A percentile compares a stretch with the other conserved stretches of the same genome.
Evolutionary conservation across 2,329 filamentous ascomycete genomes (phyloP).

Genomic region (Cyphellophora attinorum): DNA sequence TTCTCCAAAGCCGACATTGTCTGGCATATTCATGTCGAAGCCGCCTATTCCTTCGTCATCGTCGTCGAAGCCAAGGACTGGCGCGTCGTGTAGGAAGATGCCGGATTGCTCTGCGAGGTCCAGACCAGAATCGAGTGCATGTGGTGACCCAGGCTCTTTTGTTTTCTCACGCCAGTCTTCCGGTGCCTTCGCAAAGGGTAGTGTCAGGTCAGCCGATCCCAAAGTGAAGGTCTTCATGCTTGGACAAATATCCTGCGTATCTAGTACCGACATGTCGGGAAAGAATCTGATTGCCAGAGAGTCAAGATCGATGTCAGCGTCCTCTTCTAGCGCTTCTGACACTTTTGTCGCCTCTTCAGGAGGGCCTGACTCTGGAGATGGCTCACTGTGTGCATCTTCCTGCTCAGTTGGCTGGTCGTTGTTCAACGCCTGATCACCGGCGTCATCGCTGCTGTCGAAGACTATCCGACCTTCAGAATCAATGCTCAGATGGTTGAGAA

Average conservation of each 20-base stretch:
- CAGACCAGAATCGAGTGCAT: conserved; percentile 17
- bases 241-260: conserved; percentile 85
- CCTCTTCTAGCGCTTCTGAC: conserved; percentile 30
- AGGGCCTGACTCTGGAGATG: conserved; percentile 14
- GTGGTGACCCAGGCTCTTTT: conserved; percentile 31
- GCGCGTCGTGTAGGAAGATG: conserved; percentile 78
- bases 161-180: conserved; percentile 74
- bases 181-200: conserved; percentile 81
- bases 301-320: conserved; percentile 69
- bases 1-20: conserved; percentile 80
- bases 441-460: conserved; percentile 94
- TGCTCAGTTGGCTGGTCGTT: conserved; percentile 32
- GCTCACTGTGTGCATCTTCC: conserved; percentile 28
- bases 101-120: conserved; percentile 60
- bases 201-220: conserved; percentile 74
- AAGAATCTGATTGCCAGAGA: conserved; percentile 75
- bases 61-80: conserved; percentile 70
- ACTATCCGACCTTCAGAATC: conserved; percentile 87
- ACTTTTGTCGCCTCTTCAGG: conserved; percentile 5
- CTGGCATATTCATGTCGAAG: conserved; percentile 45
- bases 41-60: conserved; percentile 60
- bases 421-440: conserved; percentile 38
- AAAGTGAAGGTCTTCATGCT: conserved; percentile 91
- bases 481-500: conserved; percentile 94
- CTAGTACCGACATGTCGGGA: conserved; percentile 64